Evolutionary conservation across 257 asterid genomes (phyloP).

Genomic region (Primulina huaijiensis): DNA sequence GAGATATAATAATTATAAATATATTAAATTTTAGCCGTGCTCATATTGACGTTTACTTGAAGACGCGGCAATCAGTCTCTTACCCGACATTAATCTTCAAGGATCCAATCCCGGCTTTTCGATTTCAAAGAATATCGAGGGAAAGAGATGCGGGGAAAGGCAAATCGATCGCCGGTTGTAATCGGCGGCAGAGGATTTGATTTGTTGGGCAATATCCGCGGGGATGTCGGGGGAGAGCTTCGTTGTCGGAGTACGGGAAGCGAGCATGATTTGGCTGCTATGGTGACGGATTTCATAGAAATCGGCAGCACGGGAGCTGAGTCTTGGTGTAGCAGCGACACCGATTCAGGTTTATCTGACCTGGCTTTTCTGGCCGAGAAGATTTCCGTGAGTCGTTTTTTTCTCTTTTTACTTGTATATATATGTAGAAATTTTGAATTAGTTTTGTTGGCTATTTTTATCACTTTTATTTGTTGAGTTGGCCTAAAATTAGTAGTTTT

Average conservation of each 20-base stretch:
- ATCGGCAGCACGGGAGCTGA: constrained; percentile 39
- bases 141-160: constrained; percentile 20
- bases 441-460: not conserved
- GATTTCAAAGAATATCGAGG: too few relatives aligned
- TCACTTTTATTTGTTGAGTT: not conserved
- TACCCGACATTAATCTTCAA: not conserved
- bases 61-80: not conserved
- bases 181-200: constrained; percentile 22
- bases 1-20: too few relatives aligned
- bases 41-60: not conserved
- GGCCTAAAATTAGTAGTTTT: not conserved
- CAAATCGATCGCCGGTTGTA: constrained; percentile 28
- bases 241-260: constrained; percentile 38
- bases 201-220: constrained; percentile 18
- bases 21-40: too few relatives aligned
- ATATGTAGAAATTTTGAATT: too few relatives aligned
- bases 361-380: constrained; percentile 38
- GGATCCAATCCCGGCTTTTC: not conserved
- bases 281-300: constrained; percentile 46
- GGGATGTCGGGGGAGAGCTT: constrained; percentile 24
- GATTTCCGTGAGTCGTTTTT: constrained; percentile 36
- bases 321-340: constrained; percentile 41
- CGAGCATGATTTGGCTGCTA: constrained; percentile 40
- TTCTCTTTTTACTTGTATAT: too few relatives aligned
- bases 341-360: constrained; percentile 41